Conservation (phyloP, 768 basidiomycete genomes). For the Pulveroboletus ravenelii region DNA sequence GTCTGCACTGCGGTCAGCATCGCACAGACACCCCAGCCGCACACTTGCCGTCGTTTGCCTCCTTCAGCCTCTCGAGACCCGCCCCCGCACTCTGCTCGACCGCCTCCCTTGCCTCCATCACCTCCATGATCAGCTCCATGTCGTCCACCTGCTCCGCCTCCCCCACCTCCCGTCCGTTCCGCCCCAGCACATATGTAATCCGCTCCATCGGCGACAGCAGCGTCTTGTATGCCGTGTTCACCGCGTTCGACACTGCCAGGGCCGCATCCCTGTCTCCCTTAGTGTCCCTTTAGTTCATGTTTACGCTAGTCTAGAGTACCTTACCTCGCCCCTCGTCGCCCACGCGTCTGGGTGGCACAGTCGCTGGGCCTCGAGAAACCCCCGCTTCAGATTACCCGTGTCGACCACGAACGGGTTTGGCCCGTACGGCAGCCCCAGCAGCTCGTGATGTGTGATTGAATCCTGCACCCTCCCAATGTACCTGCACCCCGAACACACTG, state of each 20-base stretch:
- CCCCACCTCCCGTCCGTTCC: slow-evolving; percentile 50
- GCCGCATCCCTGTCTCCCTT: slow-evolving; percentile 25
- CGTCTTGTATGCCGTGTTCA: slow-evolving; percentile 81
- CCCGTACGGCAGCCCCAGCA: slow-evolving; percentile 58
- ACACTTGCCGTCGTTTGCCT: slow-evolving; percentile 53
- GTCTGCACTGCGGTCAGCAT: slow-evolving; percentile 34
- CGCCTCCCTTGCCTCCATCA: slow-evolving; percentile 75
- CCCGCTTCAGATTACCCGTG: slow-evolving; percentile 49
- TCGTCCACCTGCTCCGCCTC: slow-evolving; percentile 76
- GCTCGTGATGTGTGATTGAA: slow-evolving; percentile 56
- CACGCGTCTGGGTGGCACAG: slow-evolving; percentile 86
- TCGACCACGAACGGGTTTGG: slow-evolving; percentile 74
- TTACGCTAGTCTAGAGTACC: slow-evolving; percentile 8
- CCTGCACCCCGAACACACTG: slow-evolving; percentile 73
- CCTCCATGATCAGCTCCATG: slow-evolving; percentile 61
- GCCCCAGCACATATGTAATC: slow-evolving; percentile 74
- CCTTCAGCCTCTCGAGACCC: slow-evolving; percentile 47
- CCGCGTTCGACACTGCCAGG: slow-evolving; percentile 52
- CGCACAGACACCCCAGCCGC: neutral
- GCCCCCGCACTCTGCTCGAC: slow-evolving; percentile 55
- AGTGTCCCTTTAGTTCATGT: slow-evolving; percentile 8
- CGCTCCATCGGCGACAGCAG: slow-evolving; percentile 70
- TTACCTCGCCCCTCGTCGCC: slow-evolving; percentile 60
- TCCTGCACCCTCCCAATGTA: slow-evolving; percentile 57
- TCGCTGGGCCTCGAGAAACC: slow-evolving; percentile 69